Base-by-base conservation (phyloP, 1,284 basidiomycete genomes). In the Violaceomyces palustris region DNA sequence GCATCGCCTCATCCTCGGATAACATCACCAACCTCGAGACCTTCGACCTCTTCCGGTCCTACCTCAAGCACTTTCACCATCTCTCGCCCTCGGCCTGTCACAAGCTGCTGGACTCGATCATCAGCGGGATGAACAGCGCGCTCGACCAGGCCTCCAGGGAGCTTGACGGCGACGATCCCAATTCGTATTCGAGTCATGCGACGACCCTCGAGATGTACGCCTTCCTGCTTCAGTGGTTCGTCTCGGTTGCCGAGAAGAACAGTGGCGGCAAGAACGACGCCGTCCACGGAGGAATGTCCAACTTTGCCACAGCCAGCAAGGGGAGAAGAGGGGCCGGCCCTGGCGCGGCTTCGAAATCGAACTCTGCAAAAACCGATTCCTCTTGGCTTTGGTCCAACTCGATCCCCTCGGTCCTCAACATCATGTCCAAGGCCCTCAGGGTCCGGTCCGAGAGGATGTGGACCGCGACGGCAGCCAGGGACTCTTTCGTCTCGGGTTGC, bases 201-300 rank as follows among this genome's bases (percentile, higher is more conserved):
- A 52, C 64, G 17, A 49, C 60, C 9, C 49, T 73, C 18, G 65
- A 72, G 48, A 58, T 54, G 28, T 69, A 55, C 34, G 69, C 64
- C 6, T 72, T 73, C 42, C 54, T 67, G 17, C 50, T 72, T 2
- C 66, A 72, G 31, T 73, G 66, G 67, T 49, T 70, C 28, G 55
- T 70, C 26, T 47, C 50, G 10, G 45, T 57, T 4, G 60, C 68
- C 14, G 70, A 73, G 29, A 62, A 64, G 40, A 47, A 66, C 47
- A 47, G 53, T 33, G 49, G 54, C 21, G 47, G 50, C 5, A 42
- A 48, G 3, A 15, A 39, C 19, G 51, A 58, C 27, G 32, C 22
- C 19, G 45, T 29, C 11, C 29, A 32, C 15, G 12, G 42, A 44
- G 29, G 42, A 45, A 21, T 27, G 46, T 50, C 50, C 10, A 37